Percentiles rank a stretch among this genome's conserved stretches.
phyloP scores from a whole-genome alignment of 495 filamentous ascomycete genomes.

The Cercophora scortea region DNA sequence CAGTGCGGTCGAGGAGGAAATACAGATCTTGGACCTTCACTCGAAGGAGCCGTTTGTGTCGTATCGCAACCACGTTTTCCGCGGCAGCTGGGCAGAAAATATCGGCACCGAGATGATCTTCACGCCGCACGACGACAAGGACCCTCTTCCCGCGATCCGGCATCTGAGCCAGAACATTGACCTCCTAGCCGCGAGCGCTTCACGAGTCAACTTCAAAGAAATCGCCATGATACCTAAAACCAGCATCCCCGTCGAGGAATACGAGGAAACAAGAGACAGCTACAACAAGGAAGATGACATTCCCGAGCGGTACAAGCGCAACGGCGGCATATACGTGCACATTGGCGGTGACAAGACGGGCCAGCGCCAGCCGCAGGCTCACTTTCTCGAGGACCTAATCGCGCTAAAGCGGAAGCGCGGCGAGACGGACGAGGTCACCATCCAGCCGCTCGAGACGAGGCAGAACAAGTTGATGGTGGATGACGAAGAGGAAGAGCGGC shows the following conservation, averaged over 20 bases:
- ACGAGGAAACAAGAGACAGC: conserved; percentile 1
- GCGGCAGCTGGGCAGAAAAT: conserved; percentile 67
- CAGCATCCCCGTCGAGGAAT: neutral
- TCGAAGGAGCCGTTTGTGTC: conserved; percentile 61
- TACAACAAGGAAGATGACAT: conserved; percentile 15
- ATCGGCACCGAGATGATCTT: conserved; percentile 78
- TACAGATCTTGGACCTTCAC: conserved; percentile 80
- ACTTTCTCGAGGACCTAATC: conserved; percentile 38
- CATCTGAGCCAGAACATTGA: conserved; percentile 44
- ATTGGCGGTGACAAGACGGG: conserved; percentile 26
- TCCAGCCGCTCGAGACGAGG: conserved; percentile 31
- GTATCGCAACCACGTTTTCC: conserved; percentile 66
- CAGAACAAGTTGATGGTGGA: conserved; percentile 25
- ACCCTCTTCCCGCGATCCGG: conserved; percentile 31
- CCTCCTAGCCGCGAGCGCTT: conserved; percentile 52
- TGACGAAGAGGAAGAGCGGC: conserved; percentile 22
- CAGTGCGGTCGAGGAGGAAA: conserved; percentile 23
- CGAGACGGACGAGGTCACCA: conserved; percentile 48
- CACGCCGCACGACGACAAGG: conserved; percentile 37
- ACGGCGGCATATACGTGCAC: conserved; percentile 26
- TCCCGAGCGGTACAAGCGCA: conserved; percentile 21
- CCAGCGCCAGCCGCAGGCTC: conserved; percentile 32
- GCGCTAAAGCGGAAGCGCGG: conserved; percentile 44
- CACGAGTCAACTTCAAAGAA: conserved; percentile 36
- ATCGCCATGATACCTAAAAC: conserved; percentile 11